Base-by-base conservation (phyloP, 2,329 filamentous ascomycete genomes). In the Trichophaea hybrida region DNA sequence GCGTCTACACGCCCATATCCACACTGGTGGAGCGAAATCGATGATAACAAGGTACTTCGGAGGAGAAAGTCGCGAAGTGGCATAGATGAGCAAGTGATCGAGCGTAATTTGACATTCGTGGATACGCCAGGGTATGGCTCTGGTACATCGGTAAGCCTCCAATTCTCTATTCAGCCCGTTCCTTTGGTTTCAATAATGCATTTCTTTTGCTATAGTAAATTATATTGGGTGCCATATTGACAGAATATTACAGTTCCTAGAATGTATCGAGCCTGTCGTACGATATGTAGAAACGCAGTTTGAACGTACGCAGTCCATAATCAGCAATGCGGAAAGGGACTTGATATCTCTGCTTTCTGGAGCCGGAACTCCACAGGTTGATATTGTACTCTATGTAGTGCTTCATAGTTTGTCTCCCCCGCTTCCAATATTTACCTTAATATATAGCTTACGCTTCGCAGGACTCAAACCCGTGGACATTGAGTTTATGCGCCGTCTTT, bases 31-130 rank as follows among this genome's bases (percentile, higher is more conserved):
- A 83, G 84, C 12, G 85, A 93, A 68, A 72, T 88, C 53, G 84
- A 90, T 58, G 81, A 85, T 62, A 81, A 79, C 59, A 76, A 76
- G 32, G 74, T 77, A 54, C 72, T 80, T 63, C 76, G 79, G 51
- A 78, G 82, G 69, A 78, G 85, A 68, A 86, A 83, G 70, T 64
- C 63, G 44, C 65, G 61, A 24, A 35, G 59, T 58, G 91, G 86
- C 68, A 74, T 81, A 55, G 82, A 83, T 6, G 89, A 93, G 64
- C 79, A 82, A 24, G 80, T 96, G 43, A 75, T 97, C 50, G 91
- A 97, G 70, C 81, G 91, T 34, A 98, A 98, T 69, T 74, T 98
- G 4, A 95, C 88, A 71, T 96, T 98, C 70, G 83, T 96, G 60
- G 91, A 97, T 73, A 91, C 86, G 1, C 81, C 85, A 8, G 83